Conservation (phyloP, 495 filamentous ascomycete species). For the Neohortaea acidophila region DNA sequence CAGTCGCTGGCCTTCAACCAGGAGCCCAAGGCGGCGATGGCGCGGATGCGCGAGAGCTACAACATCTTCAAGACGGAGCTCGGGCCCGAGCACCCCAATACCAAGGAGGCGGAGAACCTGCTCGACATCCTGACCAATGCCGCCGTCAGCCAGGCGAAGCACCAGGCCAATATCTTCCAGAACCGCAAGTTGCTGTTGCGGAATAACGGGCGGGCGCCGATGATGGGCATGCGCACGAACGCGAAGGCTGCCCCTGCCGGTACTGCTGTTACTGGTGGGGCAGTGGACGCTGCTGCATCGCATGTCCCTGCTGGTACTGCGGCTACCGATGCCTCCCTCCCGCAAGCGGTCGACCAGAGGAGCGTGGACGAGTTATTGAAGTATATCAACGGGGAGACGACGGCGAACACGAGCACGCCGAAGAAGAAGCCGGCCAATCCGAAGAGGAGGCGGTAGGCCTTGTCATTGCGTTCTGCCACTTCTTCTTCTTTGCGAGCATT, state of each 20-base stretch:
- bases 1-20: slow-evolving; percentile 88
- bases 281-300: not conserved
- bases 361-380: slow-evolving; percentile 76
- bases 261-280: not conserved
- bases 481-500: not conserved
- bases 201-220: slow-evolving; percentile 37
- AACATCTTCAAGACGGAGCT: slow-evolving; percentile 81
- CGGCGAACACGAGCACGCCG: slow-evolving; percentile 46
- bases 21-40: slow-evolving; percentile 76
- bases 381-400: slow-evolving; percentile 62
- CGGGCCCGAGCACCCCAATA: slow-evolving; percentile 81
- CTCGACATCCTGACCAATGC: slow-evolving; percentile 91
- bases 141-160: slow-evolving; percentile 82
- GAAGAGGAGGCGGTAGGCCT: slow-evolving; percentile 5
- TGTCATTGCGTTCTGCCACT: not conserved
- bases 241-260: not conserved
- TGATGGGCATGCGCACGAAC: slow-evolving; percentile 10
- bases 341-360: slow-evolving; percentile 43
- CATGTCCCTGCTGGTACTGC: not conserved
- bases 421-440: slow-evolving; percentile 40
- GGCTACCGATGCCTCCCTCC: not conserved
- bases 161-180: slow-evolving; percentile 41
- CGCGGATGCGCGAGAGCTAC: slow-evolving; percentile 85
- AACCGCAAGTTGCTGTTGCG: slow-evolving; percentile 44
- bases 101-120: slow-evolving; percentile 55